Base-by-base conservation (phyloP, 768 basidiomycete genomes). In the Coprinopsis marcescibilis region DNA sequence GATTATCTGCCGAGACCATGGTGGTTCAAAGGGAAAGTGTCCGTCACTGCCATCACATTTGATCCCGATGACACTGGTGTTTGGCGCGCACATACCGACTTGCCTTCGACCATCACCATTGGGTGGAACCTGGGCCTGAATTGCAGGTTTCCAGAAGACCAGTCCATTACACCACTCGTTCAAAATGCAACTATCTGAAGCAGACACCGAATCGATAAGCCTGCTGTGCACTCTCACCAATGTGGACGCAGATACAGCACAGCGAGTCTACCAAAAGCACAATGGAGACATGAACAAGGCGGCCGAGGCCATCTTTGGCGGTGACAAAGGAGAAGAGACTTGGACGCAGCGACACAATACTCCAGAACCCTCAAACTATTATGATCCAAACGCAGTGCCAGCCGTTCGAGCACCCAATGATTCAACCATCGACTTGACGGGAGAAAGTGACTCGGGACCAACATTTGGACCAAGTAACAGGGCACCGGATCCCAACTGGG, bases 1-100 rank as follows among this genome's bases (percentile, higher is more conserved):
- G 67, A 54, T 77, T 83, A 53, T 84, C 78, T 10, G 78, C 79
- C 24, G 78, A 72, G 37, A 81, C 77, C 83, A 85, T 85, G 19
- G 25, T 25, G 14, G 35, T 13, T n/a, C 14, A 26, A 26, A 43
- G n/a, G 10, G 21, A 24, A 43, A 43, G 41, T 26, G 41, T 26
- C 24, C 8, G 10, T 32, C 8, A n/a, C 30, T 8, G 30, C 30
- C 10, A n/a, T 32, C 30, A n/a, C n/a, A n/a, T 8, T 32, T 8
- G 30, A 32, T 32, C 30, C 8, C 8, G 8, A 8, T 32, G 30
- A n/a, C n/a, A n/a, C 30, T n/a, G n/a, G n/a, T 32, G 30, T 32
- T 32, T 32, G 30, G 30, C 30, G 30, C 30, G 10, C n/a, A 32
- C 8, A 32, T 8, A 32, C 30, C 8, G 8, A 32, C n/a, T n/a